Percentiles rank a stretch among this genome's conserved stretches.
Conservation (phyloP, 1,284 basidiomycete genomes). For the Sanghuangporus weigelae region DNA sequence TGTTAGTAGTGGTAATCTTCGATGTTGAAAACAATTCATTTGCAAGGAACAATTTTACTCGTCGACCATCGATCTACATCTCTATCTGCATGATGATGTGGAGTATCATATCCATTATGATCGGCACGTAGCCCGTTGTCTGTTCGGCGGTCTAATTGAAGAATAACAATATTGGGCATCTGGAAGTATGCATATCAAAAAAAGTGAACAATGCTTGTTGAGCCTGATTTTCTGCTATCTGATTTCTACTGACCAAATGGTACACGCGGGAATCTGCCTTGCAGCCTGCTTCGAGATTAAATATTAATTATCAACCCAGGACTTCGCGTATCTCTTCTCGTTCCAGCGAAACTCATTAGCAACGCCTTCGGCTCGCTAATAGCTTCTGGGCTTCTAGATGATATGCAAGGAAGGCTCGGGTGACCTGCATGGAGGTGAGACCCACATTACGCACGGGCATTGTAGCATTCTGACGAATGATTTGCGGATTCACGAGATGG, state of each 20-base stretch:
- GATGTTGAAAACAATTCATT: neutral
- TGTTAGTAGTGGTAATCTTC: constrained; percentile 9
- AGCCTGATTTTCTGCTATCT: constrained; percentile 22
- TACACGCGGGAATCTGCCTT: constrained; percentile 11
- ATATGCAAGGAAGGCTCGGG: constrained; percentile 44
- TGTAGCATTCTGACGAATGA: neutral
- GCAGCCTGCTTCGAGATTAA: no score
- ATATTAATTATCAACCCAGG: constrained; percentile 15
- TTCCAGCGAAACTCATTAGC: constrained; percentile 40
- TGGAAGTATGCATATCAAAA: constrained; percentile 51
- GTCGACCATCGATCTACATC: constrained; percentile 69
- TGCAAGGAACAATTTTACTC: constrained; percentile 62
- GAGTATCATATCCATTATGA: constrained; percentile 61
- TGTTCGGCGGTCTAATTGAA: neutral
- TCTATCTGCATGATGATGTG: constrained; percentile 67
- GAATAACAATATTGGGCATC: no score
- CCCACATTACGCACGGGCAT: neutral
- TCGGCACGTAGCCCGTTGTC: constrained; percentile 31
- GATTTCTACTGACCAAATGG: constrained; percentile 22
- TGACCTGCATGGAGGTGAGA: constrained; percentile 34
- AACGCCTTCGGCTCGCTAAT: constrained; percentile 46
- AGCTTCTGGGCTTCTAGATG: constrained; percentile 31
- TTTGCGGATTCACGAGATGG: constrained; percentile 18
- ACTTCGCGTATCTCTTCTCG: constrained; percentile 33
- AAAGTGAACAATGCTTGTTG: constrained; percentile 32